phyloP scores from a whole-genome alignment of 495 filamentous ascomycete genomes.

The Xylaria intraflava region DNA sequence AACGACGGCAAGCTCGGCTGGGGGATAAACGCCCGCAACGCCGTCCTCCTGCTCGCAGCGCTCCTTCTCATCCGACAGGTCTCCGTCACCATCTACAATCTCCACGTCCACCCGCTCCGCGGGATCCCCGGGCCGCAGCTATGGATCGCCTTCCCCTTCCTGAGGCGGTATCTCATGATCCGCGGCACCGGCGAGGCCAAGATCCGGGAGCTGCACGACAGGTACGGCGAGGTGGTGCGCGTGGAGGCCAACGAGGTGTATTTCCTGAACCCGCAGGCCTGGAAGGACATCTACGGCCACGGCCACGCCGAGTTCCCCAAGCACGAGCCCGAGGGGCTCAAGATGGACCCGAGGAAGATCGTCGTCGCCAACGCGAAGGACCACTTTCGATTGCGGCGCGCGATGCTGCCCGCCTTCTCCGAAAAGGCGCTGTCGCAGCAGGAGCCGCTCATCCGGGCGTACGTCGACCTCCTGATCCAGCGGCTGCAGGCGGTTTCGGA shows the following conservation, averaged over 20 bases:
- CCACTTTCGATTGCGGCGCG: constrained; percentile 39
- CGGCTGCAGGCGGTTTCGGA: constrained; percentile 31
- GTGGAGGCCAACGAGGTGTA: constrained; percentile 50
- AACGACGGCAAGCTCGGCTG: neutral
- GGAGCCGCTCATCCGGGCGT: constrained; percentile 36
- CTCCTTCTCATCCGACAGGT: neutral
- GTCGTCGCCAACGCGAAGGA: constrained; percentile 1
- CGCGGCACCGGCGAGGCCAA: neutral
- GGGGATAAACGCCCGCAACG: neutral
- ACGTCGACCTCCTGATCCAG: constrained; percentile 42
- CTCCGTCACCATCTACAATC: neutral
- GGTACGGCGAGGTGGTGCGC: constrained; percentile 50
- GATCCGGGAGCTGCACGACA: constrained; percentile 30
- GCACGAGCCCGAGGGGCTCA: constrained; percentile 9
- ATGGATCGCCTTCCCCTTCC: neutral
- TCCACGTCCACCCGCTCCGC: neutral
- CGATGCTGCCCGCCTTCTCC: constrained; percentile 46
- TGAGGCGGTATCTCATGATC: neutral
- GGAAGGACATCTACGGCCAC: constrained; percentile 53
- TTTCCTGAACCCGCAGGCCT: constrained; percentile 47
- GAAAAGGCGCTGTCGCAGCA: constrained; percentile 41
- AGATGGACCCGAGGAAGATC: neutral
- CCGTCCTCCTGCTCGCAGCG: neutral
- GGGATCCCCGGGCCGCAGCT: neutral
- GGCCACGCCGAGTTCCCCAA: constrained; percentile 26